Evolutionary conservation across 2,329 filamentous ascomycete genomes (phyloP).

Genomic region (Ophiostoma ulmi): DNA sequence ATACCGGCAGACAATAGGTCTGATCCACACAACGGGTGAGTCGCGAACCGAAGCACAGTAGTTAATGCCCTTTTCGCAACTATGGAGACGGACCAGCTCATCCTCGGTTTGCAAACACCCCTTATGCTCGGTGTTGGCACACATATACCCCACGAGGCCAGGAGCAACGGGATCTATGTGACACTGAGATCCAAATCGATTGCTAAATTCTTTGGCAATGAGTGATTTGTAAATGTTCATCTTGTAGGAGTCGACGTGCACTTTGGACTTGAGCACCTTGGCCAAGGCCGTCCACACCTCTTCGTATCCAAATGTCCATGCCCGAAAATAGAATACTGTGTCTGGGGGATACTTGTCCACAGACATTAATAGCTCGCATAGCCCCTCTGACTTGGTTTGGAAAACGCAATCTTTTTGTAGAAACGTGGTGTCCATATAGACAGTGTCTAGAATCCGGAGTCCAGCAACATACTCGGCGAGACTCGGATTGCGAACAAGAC

Average conservation of each 20-base stretch:
- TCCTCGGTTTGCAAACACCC: conserved; percentile 62
- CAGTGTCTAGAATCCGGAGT: conserved; percentile 63
- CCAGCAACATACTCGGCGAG: conserved; percentile 69
- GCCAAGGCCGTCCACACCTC: conserved; percentile 83
- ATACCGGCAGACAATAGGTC: conserved; percentile 66
- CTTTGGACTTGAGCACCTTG: conserved; percentile 43
- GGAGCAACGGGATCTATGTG: conserved; percentile 56
- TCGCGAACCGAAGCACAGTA: conserved; percentile 49
- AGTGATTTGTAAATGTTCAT: conserved; percentile 62
- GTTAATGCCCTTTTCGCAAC: conserved; percentile 67
- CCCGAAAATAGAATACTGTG: conserved; percentile 76
- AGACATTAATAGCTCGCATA: conserved; percentile 66
- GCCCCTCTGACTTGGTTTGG: conserved; percentile 65
- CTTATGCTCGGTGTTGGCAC: conserved; percentile 63
- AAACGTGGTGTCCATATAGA: conserved; percentile 89
- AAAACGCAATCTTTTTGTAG: conserved; percentile 41
- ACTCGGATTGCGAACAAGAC: conserved; percentile 63
- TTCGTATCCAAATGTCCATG: conserved; percentile 88
- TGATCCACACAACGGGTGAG: conserved; percentile 64
- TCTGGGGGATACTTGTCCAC: conserved; percentile 63
- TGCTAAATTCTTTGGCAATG: neutral
- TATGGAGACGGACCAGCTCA: conserved; percentile 62
- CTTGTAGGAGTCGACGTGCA: conserved; percentile 81
- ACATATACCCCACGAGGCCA: conserved; percentile 65
- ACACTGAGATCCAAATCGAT: conserved; percentile 31